Base-by-base conservation (phyloP, 805 yeast genomes). In the Lipomyces japonicus region DNA sequence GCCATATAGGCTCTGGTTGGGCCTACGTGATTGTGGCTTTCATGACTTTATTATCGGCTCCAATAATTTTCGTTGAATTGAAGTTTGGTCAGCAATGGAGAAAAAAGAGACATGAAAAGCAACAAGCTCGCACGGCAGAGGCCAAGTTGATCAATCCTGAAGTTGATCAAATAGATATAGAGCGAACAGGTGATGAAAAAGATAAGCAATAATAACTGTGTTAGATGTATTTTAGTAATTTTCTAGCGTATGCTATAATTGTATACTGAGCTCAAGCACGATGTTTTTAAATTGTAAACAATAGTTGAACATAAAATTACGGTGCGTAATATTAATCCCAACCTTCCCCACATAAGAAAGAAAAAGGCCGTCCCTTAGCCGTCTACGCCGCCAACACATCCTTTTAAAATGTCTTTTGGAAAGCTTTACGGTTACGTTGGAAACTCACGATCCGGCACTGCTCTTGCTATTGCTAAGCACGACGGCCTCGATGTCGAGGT, bases 1-100 rank as follows among this genome's bases (percentile, higher is more conserved):
- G 47, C 0, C 52, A 69, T 0, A 71, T 88, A 78, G 78, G 78
- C 0, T 66, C 77, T n/a, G 96, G 96, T 1, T 93, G 95, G n/a
- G 78, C 85, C 1, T 86, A 81, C 61, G 80, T 91, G 0, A 72
- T 88, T n/a, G 67, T 86, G 73, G 81, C 82, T 2, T 49, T 43
- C 10, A 46, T 53, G 45, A 32, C 35, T 5, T 22, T 46, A 19
- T 21, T 48, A 4, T 44, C 58, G n/a, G 12, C 52, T 14, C 56
- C 56, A 14, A 30, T 46, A 4, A 16, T 50, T n/a, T 16, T 23
- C 10, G 7, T 39, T 10, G 56, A 53, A 36, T 39, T 46, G 16
- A 7, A 6, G n/a, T 42, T 36, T n/a, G 58, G 58, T n/a, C 48
- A 37, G 26, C 36, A 39, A 19, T 53, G 58, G 55, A 26, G 58